Evolutionary conservation across 2,329 filamentous ascomycete species (phyloP), one percentile per base, ranked within the genome.

Genomic region (Trichothecium roseum): DNA sequence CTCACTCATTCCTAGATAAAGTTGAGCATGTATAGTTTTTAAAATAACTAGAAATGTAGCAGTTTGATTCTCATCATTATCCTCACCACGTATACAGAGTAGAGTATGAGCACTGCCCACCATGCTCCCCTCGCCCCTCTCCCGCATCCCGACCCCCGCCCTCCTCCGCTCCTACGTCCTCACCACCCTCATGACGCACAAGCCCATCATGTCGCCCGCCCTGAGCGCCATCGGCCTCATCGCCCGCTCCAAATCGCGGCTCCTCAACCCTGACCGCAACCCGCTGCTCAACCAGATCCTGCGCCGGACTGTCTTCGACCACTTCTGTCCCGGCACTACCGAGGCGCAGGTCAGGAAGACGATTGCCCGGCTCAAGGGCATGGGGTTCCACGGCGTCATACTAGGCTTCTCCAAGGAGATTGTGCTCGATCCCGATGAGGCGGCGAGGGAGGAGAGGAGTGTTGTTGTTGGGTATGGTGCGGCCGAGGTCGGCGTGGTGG

Each of bases 301-400:
- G 9, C 57, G 63, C 29, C 50, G 57, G 32, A 47, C 66, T 3
- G 56, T 74, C n/a, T 74, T 74, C 44, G 62, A 71, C 39, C 71
- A 74, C 32, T 74, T 74, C 50, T 74, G 70, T 41, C 70, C 69
- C 0, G 70, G 70, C 1, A 62, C 62, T 20, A 71, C 64, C 35
- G 57, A 60, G 28, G 37, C 40, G 2, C 68, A 73, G 37, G 66
- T 73, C 2, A 53, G 58, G 22, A 50, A 50, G 5, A 67, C 63
- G 0, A 58, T 69, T 16, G 47, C 53, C 3, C 53, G 55, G 2
- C 64, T 73, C 34, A 68, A 65, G 43, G 40, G 43, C 0, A 49
- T 73, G 15, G 71, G 70, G 13, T 74, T 64, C 42, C 56, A 63
- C 8, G 70, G 70, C 3, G 65, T 73, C 3, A 64, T 73, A 5